Base-by-base conservation (phyloP, 2,329 filamentous ascomycete genomes). In the Aspergillus pseudoterreus region DNA sequence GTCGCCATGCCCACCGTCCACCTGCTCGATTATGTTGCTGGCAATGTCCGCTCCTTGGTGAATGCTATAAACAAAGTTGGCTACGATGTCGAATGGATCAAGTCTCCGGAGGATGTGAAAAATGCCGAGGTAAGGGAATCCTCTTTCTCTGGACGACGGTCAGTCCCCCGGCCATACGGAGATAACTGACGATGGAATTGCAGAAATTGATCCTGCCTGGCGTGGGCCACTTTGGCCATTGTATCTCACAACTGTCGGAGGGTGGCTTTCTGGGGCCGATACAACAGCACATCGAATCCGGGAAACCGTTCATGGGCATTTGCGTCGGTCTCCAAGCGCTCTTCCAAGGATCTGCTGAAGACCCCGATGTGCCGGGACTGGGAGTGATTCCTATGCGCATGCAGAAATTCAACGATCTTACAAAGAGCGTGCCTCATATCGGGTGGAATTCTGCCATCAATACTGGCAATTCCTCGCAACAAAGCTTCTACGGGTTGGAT, bases 241-340 rank as follows among this genome's bases (percentile, higher is more conserved):
- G 94, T 72, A 79, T 97, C 58, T 84, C 84, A 24, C 91, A 96
- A 68, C 85, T 99, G 60, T 79, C 86, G 14, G 81, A 84, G 39
- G 90, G 90, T 35, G 90, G 88, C 57, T 99, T 92, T 73, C 78
- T 92, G 49, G 87, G 90, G 53, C 88, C 91, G 9, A 86, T 99
- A 58, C 83, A 80, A 60, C 79, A 84, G 58, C 91, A 97, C 75
- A 92, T 99, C 63, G 79, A 84, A 47, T 82, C 87, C 12, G 92
- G 91, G n/a, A 97, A 97, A 73, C 91, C 92, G 12, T 97, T 99
- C 69, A 95, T 99, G 86, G 92, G 88, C 45, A 95, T 99, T 65
- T 99, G 94, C 67, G 94, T 99, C 49, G 94, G 94, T 2, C 71
- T 97, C 12, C 94, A 99, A 73, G 90, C 89, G 1, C 78, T 99